A percentile compares a stretch with the other conserved stretches of the same genome.
phyloP scores from a whole-genome alignment of 352 stramenopile genomes.

The Peronosclerospora sorghi region DNA sequence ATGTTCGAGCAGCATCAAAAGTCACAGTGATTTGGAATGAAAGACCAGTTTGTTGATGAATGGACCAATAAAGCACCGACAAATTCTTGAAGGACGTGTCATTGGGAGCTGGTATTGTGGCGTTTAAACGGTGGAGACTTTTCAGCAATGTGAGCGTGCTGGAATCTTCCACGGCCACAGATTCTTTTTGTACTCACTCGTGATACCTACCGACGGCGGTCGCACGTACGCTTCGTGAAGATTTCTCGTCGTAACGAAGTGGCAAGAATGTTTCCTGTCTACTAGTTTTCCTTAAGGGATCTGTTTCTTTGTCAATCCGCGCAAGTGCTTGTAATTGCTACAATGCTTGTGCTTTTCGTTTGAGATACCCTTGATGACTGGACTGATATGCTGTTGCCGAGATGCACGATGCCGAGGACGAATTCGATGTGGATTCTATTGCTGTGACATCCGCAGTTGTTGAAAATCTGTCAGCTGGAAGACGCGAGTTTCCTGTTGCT shows the following conservation, averaged over 20 bases:
- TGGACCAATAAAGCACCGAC: no score
- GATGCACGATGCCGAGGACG: slow-evolving; percentile 9
- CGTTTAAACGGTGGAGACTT: no score
- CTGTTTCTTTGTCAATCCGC: slow-evolving; percentile 12
- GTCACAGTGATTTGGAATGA: not conserved
- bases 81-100: no score
- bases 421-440: slow-evolving; percentile 32
- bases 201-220: not conserved
- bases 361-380: slow-evolving; percentile 10
- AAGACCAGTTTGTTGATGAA: no score
- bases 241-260: not conserved
- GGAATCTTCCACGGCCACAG: no score
- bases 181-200: no score
- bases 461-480: not conserved
- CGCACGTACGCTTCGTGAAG: slow-evolving; percentile 17
- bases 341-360: slow-evolving; percentile 16
- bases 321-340: slow-evolving; percentile 13
- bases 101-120: no score
- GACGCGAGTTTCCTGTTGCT: no score
- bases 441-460: not conserved
- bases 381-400: slow-evolving; percentile 7
- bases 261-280: slow-evolving; percentile 9
- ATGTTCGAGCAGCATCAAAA: not conserved
- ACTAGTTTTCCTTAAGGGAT: slow-evolving; percentile 12
- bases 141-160: no score